Percentiles rank a stretch among this genome's conserved stretches.
phyloP scores from a whole-genome alignment of 805 yeast species.

The Saturnispora ahearnii region DNA sequence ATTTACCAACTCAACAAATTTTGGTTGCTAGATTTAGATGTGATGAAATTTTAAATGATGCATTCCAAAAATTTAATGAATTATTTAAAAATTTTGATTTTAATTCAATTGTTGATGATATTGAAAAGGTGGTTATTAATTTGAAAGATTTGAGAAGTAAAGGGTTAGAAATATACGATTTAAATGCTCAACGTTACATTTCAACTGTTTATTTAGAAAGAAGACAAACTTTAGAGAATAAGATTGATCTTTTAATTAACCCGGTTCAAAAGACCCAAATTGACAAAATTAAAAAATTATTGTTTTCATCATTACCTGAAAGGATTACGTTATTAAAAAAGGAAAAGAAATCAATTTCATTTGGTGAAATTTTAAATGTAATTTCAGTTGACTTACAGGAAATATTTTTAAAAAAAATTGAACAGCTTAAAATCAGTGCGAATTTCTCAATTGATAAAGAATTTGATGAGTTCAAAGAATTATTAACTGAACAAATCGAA shows the following conservation, averaged over 20 bases:
- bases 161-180: constrained; percentile 50
- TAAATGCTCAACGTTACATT: constrained; percentile 68
- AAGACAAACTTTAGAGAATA: constrained; percentile 37
- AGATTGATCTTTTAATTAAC: constrained; percentile 39
- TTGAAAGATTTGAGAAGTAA: constrained; percentile 36
- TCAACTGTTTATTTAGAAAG: constrained; percentile 58
- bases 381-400: constrained; percentile 17
- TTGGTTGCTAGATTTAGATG: constrained; percentile 91
- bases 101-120: constrained; percentile 20
- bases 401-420: constrained; percentile 27
- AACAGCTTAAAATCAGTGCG: constrained; percentile 27
- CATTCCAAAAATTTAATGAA: constrained; percentile 36
- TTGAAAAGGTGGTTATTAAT: constrained; percentile 32
- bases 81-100: constrained; percentile 24
- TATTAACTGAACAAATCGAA: constrained; percentile 12
- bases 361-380: constrained; percentile 19
- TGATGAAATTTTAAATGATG: constrained; percentile 66
- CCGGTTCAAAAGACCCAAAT: constrained; percentile 38
- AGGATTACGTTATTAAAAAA: constrained; percentile 18
- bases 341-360: constrained; percentile 16
- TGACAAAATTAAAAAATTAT: constrained; percentile 27
- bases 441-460: constrained; percentile 27
- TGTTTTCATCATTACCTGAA: constrained; percentile 26
- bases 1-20: constrained; percentile 93
- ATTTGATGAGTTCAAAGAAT: neutral